Evolutionary conservation across 768 basidiomycete genomes (phyloP).

Genomic region (Rossbeevera mucosa): DNA sequence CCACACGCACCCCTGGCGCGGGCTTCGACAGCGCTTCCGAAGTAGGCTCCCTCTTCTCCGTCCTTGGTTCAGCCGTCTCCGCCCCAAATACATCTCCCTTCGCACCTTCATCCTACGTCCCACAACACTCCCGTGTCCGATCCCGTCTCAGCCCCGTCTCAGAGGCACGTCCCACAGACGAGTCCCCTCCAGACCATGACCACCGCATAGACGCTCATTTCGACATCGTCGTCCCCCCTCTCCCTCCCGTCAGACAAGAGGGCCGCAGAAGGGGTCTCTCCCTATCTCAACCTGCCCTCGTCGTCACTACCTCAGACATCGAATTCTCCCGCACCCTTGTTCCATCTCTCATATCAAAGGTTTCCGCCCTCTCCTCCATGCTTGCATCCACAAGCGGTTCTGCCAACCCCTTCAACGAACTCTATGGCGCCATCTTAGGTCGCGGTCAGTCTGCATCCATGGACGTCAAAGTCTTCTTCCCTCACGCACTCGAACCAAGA

Average conservation of each 20-base stretch:
- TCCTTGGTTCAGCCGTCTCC: conserved; percentile 45
- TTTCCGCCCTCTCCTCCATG: conserved; percentile 70
- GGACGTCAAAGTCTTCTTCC: conserved; percentile 79
- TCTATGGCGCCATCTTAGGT: conserved; percentile 83
- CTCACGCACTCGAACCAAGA: conserved; percentile 60
- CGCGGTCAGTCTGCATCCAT: conserved; percentile 61
- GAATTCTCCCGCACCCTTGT: conserved; percentile 55
- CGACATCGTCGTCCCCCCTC: conserved; percentile 49
- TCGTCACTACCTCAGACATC: conserved; percentile 22
- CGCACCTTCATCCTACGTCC: conserved; percentile 43
- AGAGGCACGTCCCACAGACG: conserved; percentile 41
- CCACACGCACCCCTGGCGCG: conserved; percentile 45
- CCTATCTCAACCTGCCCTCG: conserved; percentile 21
- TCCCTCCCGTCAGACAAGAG: conserved; percentile 24
- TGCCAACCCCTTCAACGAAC: conserved; percentile 82
- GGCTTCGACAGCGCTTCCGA: conserved; percentile 65
- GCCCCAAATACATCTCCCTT: conserved; percentile 52
- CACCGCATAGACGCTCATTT: conserved; percentile 42
- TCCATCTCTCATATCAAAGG: conserved; percentile 36
- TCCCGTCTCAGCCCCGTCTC: conserved; percentile 61
- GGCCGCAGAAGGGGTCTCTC: conserved; percentile 29
- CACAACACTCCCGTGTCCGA: conserved; percentile 34
- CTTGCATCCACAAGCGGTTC: conserved; percentile 59
- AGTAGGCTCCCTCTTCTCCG: conserved; percentile 54
- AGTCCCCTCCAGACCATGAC: conserved; percentile 20